Conservation (phyloP, 441 rosid genomes). For the Euphorbia schlechtendalii region DNA sequence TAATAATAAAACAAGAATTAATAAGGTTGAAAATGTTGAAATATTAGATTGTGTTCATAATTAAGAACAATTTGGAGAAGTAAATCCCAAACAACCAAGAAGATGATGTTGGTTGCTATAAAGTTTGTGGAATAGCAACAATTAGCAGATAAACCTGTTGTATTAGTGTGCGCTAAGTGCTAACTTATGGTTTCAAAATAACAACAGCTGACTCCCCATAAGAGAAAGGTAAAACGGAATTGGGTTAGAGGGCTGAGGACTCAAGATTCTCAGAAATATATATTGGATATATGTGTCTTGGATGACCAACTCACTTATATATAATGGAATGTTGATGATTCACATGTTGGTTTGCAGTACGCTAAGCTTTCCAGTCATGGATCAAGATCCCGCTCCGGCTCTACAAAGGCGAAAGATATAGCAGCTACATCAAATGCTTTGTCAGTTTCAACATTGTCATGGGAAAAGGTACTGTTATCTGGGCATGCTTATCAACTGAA, state of each 20-base stretch:
- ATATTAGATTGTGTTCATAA: neutral
- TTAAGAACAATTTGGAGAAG: neutral
- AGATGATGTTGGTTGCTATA: neutral
- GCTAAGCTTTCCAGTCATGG: slow-evolving; percentile 44
- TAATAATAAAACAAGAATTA: neutral
- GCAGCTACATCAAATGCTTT: slow-evolving; percentile 32
- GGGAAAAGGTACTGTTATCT: slow-evolving; percentile 64
- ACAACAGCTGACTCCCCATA: neutral
- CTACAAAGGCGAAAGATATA: slow-evolving; percentile 42
- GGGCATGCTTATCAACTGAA: neutral
- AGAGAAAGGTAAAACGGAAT: neutral
- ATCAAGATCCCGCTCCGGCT: slow-evolving; percentile 52
- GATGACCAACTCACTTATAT: neutral
- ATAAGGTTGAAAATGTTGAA: neutral
- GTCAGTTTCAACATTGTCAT: slow-evolving; percentile 39
- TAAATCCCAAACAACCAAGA: slow-evolving; percentile 4
- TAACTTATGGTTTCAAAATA: neutral
- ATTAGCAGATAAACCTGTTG: neutral
- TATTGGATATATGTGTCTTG: neutral
- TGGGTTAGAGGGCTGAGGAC: neutral
- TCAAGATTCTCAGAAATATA: neutral
- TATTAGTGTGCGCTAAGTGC: neutral
- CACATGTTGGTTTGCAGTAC: slow-evolving; percentile 36
- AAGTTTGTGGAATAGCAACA: neutral
- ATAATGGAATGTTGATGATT: neutral